Evolutionary conservation across 1,139 yeast species (phyloP).

Genomic region (Tardiomyces blankii): DNA sequence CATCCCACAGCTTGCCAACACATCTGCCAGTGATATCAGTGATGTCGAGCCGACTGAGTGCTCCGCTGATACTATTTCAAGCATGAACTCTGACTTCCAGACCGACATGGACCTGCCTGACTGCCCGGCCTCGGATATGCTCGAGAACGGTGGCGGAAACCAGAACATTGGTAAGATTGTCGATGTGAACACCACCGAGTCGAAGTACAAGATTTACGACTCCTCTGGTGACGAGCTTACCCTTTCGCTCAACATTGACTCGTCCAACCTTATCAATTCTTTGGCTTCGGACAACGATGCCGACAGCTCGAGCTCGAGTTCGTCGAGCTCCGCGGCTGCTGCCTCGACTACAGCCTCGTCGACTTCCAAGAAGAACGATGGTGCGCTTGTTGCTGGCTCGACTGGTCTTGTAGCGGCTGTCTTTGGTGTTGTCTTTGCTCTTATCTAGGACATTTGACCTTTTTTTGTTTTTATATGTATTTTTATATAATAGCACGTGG

Average conservation of each 20-base stretch:
- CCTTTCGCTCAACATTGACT: constrained; percentile 22
- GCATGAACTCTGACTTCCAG: constrained; percentile 13
- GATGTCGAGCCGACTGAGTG: constrained; percentile 9
- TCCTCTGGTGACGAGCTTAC: constrained; percentile 41
- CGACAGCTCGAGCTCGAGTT: constrained; percentile 2
- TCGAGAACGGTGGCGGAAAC: constrained; percentile 16
- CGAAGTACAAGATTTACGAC: constrained; percentile 39
- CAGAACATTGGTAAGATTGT: constrained; percentile 34
- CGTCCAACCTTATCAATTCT: constrained; percentile 29
- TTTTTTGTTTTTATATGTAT: neutral
- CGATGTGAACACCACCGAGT: constrained; percentile 26
- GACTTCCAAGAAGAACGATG: constrained; percentile 5
- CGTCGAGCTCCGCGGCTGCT: constrained; percentile 5
- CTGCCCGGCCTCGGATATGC: constrained; percentile 14
- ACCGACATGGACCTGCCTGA: constrained; percentile 11
- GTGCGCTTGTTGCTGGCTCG: neutral
- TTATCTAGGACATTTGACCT: neutral
- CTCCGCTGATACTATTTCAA: constrained; percentile 8
- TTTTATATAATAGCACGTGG: too few relatives aligned
- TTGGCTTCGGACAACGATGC: constrained; percentile 2
- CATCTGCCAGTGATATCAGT: constrained; percentile 8
- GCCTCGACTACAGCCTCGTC: constrained; percentile 7
- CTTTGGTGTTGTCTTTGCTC: constrained; percentile 1
- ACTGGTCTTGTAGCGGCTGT: neutral
- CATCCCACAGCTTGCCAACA: constrained; percentile 3